Evolutionary conservation across 176 grass and related monocot genomes (phyloP).

Genomic region (Avena eriantha): DNA sequence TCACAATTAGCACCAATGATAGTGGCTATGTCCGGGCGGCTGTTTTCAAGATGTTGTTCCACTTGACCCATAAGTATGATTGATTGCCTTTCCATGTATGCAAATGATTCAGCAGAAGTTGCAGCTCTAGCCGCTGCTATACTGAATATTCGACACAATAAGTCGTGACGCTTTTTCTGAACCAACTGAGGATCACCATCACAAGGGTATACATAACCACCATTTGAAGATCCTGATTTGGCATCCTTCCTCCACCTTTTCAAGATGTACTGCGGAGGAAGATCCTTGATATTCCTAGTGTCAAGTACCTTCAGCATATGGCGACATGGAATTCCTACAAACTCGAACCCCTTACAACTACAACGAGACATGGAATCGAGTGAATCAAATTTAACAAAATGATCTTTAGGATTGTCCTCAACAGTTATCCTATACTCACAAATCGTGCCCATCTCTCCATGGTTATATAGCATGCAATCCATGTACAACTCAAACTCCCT

Average conservation of each 20-base stretch:
- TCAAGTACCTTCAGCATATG: conserved; percentile 93
- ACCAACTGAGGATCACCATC: conserved; percentile 55
- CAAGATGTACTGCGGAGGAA: conserved; percentile 74
- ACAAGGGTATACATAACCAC: conserved; percentile 49
- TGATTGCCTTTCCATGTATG: conserved; percentile 72
- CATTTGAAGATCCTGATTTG: conserved; percentile 55
- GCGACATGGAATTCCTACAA: conserved; percentile 81
- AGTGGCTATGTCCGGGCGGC: conserved; percentile 59
- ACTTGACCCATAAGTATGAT: conserved; percentile 71
- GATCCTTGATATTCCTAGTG: conserved; percentile 88
- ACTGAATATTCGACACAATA: conserved; percentile 75
- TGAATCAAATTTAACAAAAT: conserved; percentile 90
- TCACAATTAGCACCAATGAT: conserved; percentile 51
- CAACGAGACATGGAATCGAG: conserved; percentile 64
- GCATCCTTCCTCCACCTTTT: conserved; percentile 94
- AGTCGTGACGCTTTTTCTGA: conserved; percentile 56
- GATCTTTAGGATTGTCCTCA: conserved; percentile 70
- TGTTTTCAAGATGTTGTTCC: conserved; percentile 71
- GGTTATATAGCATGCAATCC: conserved; percentile 88
- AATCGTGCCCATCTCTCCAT: conserved; percentile 65
- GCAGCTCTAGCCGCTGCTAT: conserved; percentile 73
- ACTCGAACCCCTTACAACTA: conserved; percentile 87
- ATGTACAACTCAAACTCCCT: conserved; percentile 97
- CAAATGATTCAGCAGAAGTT: conserved; percentile 60
- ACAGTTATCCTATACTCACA: conserved; percentile 71